These are phyloP conservation scores for Rosa chinensis DNA, from an alignment of 306 rosid genomes.

Conservation along the genomic window DNA sequence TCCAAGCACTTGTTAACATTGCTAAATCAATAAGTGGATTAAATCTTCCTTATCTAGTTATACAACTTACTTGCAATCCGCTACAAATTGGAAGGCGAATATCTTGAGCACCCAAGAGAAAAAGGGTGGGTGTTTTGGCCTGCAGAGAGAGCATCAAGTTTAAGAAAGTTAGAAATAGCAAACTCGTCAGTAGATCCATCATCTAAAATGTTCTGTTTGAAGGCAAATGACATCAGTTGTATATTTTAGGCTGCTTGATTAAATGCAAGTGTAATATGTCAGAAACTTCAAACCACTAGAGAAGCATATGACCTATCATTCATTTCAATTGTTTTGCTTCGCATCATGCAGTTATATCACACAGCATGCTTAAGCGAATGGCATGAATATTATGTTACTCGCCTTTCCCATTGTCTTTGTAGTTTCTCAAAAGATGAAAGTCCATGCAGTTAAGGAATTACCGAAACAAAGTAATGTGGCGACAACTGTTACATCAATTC, in stretches of 20 bases:
- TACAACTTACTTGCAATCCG: slow-evolving; percentile 13
- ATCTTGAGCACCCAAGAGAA: slow-evolving; percentile 80
- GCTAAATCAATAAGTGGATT: background rate
- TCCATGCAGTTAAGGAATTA: background rate
- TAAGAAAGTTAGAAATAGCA: slow-evolving; percentile 10
- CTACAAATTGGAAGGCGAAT: slow-evolving; percentile 46
- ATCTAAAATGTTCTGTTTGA: background rate
- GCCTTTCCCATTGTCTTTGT: background rate
- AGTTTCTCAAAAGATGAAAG: background rate
- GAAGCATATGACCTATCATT: background rate
- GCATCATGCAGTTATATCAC: background rate
- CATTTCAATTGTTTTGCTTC: background rate
- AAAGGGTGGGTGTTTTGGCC: slow-evolving; percentile 81
- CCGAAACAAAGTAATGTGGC: background rate
- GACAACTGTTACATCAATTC: background rate
- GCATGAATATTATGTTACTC: slow-evolving; percentile 1
- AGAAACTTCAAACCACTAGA: background rate
- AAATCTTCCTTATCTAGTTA: background rate
- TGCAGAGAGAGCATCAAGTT: slow-evolving; percentile 35
- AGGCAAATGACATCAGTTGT: slow-evolving; percentile 9
- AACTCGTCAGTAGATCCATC: background rate
- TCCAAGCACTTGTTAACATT: background rate
- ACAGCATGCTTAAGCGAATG: background rate
- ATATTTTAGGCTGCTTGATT: background rate
- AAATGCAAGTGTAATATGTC: background rate